These are phyloP conservation scores for Aureobasidium pullulans DNA, from an alignment of 2,329 filamentous ascomycete species.

Conservation along the genomic window DNA sequence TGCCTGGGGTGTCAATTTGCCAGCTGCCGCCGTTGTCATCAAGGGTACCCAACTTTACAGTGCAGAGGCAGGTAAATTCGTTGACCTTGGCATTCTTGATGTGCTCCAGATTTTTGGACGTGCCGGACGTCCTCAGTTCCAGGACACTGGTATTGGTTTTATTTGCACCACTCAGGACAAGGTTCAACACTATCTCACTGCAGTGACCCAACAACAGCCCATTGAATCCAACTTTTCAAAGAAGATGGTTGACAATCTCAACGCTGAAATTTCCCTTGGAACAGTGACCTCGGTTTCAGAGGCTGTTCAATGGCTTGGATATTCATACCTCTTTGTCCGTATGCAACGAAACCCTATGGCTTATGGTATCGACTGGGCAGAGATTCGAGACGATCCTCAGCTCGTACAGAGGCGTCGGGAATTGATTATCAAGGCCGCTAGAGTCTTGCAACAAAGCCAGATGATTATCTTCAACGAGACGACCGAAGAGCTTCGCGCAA, in stretches of 20 bases:
- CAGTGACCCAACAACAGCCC: slow-evolving; percentile 90
- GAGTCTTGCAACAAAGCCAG: slow-evolving; percentile 81
- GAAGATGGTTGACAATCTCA: slow-evolving; percentile 91
- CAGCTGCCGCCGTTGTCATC: slow-evolving; percentile 92
- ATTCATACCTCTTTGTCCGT: slow-evolving; percentile 93
- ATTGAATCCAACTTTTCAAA: slow-evolving; percentile 96
- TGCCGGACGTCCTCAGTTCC: slow-evolving; percentile 94
- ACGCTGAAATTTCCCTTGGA: slow-evolving; percentile 86
- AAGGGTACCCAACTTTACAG: slow-evolving; percentile 98
- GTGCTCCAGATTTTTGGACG: slow-evolving; percentile 97
- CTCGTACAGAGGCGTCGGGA: slow-evolving; percentile 79
- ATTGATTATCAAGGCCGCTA: slow-evolving; percentile 80
- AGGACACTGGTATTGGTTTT: slow-evolving; percentile 95
- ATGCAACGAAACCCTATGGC: slow-evolving; percentile 88
- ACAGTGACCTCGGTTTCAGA: slow-evolving; percentile 93
- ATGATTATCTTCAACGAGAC: slow-evolving; percentile 98
- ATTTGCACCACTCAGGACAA: slow-evolving; percentile 97
- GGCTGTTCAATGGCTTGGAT: slow-evolving; percentile 94
- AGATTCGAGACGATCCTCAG: slow-evolving; percentile 79
- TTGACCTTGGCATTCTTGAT: slow-evolving; percentile 91
- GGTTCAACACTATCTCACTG: slow-evolving; percentile 79
- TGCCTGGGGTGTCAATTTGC: slow-evolving; percentile 97
- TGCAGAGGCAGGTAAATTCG: slow-evolving; percentile 90
- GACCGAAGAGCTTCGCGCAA: slow-evolving; percentile 86
- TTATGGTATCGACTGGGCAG: slow-evolving; percentile 92